These are phyloP conservation scores for Pythium brachiatum DNA, from an alignment of 352 stramenopile genomes.

Conservation along the genomic window DNA sequence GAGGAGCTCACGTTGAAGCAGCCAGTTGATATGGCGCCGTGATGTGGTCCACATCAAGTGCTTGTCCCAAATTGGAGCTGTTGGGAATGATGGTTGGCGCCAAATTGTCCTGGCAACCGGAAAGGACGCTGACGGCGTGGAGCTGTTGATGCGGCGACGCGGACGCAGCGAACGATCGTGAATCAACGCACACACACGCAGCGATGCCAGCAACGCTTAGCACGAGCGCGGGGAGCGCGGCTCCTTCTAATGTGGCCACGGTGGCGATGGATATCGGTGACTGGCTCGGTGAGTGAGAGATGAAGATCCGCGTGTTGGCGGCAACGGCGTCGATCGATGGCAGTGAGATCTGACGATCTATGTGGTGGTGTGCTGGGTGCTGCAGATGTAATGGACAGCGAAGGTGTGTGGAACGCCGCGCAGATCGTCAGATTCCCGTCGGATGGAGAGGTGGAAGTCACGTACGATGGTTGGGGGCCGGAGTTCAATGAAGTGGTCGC, in stretches of 20 bases:
- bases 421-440: constrained; percentile 34
- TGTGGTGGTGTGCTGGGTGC: not conserved
- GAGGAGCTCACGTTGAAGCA: too few relatives aligned
- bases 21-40: too few relatives aligned
- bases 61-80: too few relatives aligned
- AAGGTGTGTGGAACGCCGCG: constrained; percentile 70
- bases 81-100: too few relatives aligned
- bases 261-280: constrained; percentile 28
- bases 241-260: constrained; percentile 4
- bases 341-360: not conserved
- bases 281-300: constrained; percentile 37
- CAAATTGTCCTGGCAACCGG: too few relatives aligned
- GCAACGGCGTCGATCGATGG: too few relatives aligned
- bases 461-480: constrained; percentile 62
- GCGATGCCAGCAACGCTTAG: not conserved
- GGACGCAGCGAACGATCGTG: too few relatives aligned
- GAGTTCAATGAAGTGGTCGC: constrained; percentile 61
- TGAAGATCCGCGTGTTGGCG: too few relatives aligned
- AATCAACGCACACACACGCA: too few relatives aligned
- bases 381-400: constrained; percentile 58
- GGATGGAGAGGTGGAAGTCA: constrained; percentile 48
- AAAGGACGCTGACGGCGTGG: too few relatives aligned
- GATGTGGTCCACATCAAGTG: too few relatives aligned
- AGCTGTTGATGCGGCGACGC: too few relatives aligned
- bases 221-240: not conserved